phyloP scores from a whole-genome alignment of 2,329 filamentous ascomycete species.

The Calonectria hongkongensis region DNA sequence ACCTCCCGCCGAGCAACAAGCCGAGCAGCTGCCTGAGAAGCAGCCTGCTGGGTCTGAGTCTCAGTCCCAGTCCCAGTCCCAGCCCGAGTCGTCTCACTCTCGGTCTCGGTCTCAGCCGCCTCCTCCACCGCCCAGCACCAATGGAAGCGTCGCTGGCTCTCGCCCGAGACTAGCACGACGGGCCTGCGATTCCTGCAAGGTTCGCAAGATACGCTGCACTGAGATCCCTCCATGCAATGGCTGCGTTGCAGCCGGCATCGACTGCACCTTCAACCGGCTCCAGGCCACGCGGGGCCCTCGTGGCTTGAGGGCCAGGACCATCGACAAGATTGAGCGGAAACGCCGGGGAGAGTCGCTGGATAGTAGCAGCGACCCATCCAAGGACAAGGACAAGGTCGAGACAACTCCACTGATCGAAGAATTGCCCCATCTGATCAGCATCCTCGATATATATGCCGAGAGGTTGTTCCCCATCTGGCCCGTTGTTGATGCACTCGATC shows the following conservation, averaged over 20 bases:
- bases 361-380: constrained; percentile 32
- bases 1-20: constrained; percentile 22
- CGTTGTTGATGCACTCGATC: constrained; percentile 66
- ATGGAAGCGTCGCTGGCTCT: constrained; percentile 40
- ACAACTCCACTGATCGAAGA: constrained; percentile 43
- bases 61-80: constrained; percentile 9
- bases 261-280: constrained; percentile 69
- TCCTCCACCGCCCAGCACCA: constrained; percentile 43
- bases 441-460: constrained; percentile 68
- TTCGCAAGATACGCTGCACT: constrained; percentile 71
- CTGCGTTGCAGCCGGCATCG: constrained; percentile 65
- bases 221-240: constrained; percentile 67
- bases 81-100: not conserved
- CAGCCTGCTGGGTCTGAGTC: constrained; percentile 4
- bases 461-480: constrained; percentile 72
- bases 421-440: constrained; percentile 54
- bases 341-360: constrained; percentile 42
- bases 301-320: constrained; percentile 66
- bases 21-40: constrained; percentile 6
- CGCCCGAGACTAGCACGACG: constrained; percentile 54
- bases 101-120: constrained; percentile 23
- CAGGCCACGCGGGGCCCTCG: constrained; percentile 68
- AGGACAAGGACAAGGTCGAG: constrained; percentile 16
- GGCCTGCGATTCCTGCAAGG: constrained; percentile 72
- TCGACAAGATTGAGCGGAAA: constrained; percentile 62